Conservation (phyloP, 2,329 filamentous ascomycete species). For the Xylaria multiplex region DNA sequence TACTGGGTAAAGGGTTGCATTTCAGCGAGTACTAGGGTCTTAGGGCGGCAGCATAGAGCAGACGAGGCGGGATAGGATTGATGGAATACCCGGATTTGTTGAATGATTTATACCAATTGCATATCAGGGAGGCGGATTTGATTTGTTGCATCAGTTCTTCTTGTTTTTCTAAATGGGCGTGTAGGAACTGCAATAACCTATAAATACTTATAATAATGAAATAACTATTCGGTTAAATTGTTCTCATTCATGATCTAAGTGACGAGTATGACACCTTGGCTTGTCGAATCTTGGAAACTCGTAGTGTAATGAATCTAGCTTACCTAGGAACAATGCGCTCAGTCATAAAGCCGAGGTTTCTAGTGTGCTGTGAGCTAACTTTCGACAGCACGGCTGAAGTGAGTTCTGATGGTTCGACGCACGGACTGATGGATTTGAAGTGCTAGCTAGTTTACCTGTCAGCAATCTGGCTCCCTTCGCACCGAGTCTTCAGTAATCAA, state of each 20-base stretch:
- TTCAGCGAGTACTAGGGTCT: constrained; percentile 29
- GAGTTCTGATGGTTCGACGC: too few relatives aligned
- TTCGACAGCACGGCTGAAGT: too few relatives aligned
- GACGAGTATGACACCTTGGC: background rate
- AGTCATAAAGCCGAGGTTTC: too few relatives aligned
- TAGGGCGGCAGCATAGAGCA: constrained; percentile 27
- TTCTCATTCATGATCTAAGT: background rate
- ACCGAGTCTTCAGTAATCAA: too few relatives aligned
- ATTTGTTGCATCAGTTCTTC: background rate
- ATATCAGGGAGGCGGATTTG: constrained; percentile 1
- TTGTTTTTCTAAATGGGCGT: background rate
- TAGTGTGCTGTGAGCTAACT: too few relatives aligned
- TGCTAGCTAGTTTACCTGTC: too few relatives aligned
- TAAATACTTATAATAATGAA: constrained; percentile 18
- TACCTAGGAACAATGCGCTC: too few relatives aligned
- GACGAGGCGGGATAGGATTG: constrained; percentile 8
- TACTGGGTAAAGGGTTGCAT: constrained; percentile 32
- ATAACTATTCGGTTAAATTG: background rate
- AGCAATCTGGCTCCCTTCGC: too few relatives aligned
- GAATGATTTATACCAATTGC: constrained; percentile 12
- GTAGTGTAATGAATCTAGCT: too few relatives aligned
- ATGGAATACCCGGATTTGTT: constrained; percentile 4
- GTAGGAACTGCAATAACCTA: background rate
- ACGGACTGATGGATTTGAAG: too few relatives aligned
- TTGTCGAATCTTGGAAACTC: too few relatives aligned